These are phyloP conservation scores for Sporisorium graminicola DNA, from an alignment of 1,284 basidiomycete species.

Conservation along the genomic window DNA sequence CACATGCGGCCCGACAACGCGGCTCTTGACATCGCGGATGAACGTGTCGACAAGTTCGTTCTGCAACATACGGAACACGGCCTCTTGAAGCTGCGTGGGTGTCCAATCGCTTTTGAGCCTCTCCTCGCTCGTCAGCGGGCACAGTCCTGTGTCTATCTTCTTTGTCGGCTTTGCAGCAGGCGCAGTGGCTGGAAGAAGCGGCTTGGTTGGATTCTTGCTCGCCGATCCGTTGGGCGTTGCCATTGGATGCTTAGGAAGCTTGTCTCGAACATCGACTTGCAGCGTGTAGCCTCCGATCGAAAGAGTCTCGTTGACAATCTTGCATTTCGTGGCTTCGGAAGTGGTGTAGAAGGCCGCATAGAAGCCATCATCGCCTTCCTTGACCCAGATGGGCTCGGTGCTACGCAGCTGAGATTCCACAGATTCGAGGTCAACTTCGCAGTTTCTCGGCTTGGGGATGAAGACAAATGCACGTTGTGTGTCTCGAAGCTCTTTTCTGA, in stretches of 20 bases:
- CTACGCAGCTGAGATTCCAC: slow-evolving; percentile 55
- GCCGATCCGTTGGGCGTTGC: neutral
- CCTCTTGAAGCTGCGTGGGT: slow-evolving; percentile 76
- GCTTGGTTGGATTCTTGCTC: neutral
- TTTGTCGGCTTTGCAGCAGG: slow-evolving; percentile 7
- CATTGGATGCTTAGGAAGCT: neutral
- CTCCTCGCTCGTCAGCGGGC: slow-evolving; percentile 34
- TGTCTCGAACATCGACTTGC: slow-evolving; percentile 42
- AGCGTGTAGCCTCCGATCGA: slow-evolving; percentile 47
- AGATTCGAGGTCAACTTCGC: slow-evolving; percentile 46
- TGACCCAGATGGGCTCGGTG: slow-evolving; percentile 56
- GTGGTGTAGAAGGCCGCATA: slow-evolving; percentile 63
- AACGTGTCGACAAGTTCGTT: slow-evolving; percentile 77
- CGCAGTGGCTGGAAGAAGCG: neutral
- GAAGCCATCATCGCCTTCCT: slow-evolving; percentile 65
- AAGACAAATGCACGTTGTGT: slow-evolving; percentile 49
- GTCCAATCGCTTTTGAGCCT: slow-evolving; percentile 73
- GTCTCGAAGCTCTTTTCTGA: slow-evolving; percentile 29
- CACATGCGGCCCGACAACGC: slow-evolving; percentile 76
- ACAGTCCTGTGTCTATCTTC: slow-evolving; percentile 30
- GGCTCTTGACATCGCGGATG: slow-evolving; percentile 79
- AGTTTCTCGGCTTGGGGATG: slow-evolving; percentile 44
- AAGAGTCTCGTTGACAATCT: slow-evolving; percentile 48
- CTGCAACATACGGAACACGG: slow-evolving; percentile 76
- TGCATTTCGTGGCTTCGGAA: slow-evolving; percentile 45